Evolutionary conservation across 1,139 yeast species (phyloP).

Genomic region (Saccharomyces pastorianus): DNA sequence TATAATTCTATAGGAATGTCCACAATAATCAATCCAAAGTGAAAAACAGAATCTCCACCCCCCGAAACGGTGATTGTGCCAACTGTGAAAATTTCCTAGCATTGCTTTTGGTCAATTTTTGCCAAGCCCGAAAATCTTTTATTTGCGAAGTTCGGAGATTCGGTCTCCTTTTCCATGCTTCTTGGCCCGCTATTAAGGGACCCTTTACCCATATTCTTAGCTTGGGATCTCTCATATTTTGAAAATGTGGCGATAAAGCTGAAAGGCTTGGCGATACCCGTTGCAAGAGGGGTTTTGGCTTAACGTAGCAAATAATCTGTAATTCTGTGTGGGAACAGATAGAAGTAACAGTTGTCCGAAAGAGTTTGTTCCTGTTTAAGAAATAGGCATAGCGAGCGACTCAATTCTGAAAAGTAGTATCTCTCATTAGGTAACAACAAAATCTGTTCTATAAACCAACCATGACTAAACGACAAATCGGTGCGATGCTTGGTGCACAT

Average conservation of each 20-base stretch:
- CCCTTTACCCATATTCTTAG: slow-evolving; percentile 28
- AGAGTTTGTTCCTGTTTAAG: background rate
- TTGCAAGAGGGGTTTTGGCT: background rate
- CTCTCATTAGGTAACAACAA: background rate
- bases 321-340: background rate
- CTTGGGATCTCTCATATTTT: slow-evolving; percentile 59
- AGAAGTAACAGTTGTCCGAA: background rate
- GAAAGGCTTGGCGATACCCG: background rate
- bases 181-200: background rate
- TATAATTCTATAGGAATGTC: no score
- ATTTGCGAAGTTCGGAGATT: background rate
- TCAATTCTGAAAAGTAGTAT: background rate
- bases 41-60: no score
- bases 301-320: background rate
- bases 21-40: background rate
- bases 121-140: background rate
- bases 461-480: background rate
- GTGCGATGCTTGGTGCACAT: background rate
- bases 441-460: background rate
- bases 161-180: background rate
- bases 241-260: slow-evolving; percentile 15
- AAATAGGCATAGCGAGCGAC: background rate
- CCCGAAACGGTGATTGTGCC: no score
- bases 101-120: background rate
- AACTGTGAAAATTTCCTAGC: background rate